These are phyloP conservation scores for Trichoderma sp. DNA, from an alignment of 2,329 filamentous ascomycete species.

Conservation along the genomic window DNA sequence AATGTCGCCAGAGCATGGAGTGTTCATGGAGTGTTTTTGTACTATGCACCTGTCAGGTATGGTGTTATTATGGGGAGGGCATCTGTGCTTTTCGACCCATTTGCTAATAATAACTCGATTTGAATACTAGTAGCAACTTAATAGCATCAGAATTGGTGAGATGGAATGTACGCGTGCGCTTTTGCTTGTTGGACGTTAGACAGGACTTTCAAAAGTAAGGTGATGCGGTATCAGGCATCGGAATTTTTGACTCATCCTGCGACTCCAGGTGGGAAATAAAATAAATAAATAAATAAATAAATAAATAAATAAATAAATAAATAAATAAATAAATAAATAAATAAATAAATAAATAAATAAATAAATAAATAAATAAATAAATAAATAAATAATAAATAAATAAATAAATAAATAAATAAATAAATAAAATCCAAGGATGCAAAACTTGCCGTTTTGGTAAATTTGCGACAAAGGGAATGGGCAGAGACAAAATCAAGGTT, in stretches of 20 bases:
- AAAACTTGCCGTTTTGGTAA: not conserved
- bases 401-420: too few relatives aligned
- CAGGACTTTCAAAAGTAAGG: not conserved
- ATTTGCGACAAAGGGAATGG: not conserved
- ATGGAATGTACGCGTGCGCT: not conserved
- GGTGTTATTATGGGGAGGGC: not conserved
- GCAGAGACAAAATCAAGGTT: slow-evolving; percentile 14
- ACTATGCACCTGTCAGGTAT: not conserved
- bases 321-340: too few relatives aligned
- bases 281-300: too few relatives aligned
- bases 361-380: too few relatives aligned
- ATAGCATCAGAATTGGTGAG: not conserved
- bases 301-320: too few relatives aligned
- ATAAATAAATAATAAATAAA: too few relatives aligned
- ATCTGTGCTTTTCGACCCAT: not conserved
- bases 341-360: too few relatives aligned
- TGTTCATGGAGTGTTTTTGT: not conserved
- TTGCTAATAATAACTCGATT: not conserved
- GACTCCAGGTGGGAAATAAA: not conserved
- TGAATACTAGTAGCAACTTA: too few relatives aligned
- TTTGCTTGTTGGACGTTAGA: not conserved
- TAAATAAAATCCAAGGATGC: not conserved
- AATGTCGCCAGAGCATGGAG: not conserved
- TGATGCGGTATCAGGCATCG: not conserved
- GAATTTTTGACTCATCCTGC: not conserved